phyloP scores from a whole-genome alignment of 2,329 filamentous ascomycete genomes.

The Torrubiellomyces zombiae region DNA sequence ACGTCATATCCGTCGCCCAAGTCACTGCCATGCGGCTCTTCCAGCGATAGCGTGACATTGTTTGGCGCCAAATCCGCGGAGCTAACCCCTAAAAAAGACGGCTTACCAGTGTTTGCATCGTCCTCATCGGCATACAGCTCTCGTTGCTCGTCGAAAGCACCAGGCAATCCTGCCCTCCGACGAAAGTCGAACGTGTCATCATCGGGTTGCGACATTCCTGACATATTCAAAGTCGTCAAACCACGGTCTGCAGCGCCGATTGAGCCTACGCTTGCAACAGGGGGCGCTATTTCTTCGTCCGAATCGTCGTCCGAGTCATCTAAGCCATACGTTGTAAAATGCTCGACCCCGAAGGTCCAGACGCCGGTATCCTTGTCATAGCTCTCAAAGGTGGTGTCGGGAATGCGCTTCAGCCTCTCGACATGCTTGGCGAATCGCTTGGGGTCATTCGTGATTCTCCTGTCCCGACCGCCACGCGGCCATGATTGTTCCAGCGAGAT shows the following conservation, averaged over 20 bases:
- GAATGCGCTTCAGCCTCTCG: constrained; percentile 60
- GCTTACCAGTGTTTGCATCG: constrained; percentile 35
- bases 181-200: constrained; percentile 44
- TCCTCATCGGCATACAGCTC: constrained; percentile 39
- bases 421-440: constrained; percentile 68
- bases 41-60: constrained; percentile 39
- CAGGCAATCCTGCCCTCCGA: constrained; percentile 44
- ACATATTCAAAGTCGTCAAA: constrained; percentile 8
- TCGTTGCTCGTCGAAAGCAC: constrained; percentile 56
- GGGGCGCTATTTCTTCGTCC: constrained; percentile 25
- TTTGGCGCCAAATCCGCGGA: constrained; percentile 65
- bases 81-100: constrained; percentile 89
- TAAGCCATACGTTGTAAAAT: constrained; percentile 90
- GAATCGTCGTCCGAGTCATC: constrained; percentile 64
- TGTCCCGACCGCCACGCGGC: constrained; percentile 50
- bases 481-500: constrained; percentile 88
- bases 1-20: constrained; percentile 65
- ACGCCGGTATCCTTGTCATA: constrained; percentile 68
- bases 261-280: constrained; percentile 11
- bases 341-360: constrained; percentile 87
- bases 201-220: constrained; percentile 18
- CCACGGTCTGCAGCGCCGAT: constrained; percentile 5
- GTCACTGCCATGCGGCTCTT: constrained; percentile 37
- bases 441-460: constrained; percentile 34
- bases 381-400: constrained; percentile 63